A percentile compares a stretch with the other conserved stretches of the same genome.
phyloP scores from a whole-genome alignment of 805 yeast species.

The Metschnikowia kunwiensis region DNA sequence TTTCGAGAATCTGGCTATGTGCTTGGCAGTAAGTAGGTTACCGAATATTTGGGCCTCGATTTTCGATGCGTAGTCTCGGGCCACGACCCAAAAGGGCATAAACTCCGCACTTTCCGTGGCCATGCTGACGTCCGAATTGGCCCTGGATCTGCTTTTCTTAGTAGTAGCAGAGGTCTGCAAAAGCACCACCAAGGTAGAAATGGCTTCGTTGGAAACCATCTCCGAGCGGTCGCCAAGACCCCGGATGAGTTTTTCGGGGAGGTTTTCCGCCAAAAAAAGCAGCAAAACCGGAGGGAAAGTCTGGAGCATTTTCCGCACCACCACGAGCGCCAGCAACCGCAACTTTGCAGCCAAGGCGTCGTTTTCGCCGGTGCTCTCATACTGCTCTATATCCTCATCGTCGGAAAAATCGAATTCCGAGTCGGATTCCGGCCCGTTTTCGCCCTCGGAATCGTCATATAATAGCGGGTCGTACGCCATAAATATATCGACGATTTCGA shows the following conservation, averaged over 20 bases:
- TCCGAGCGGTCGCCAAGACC: constrained; percentile 44
- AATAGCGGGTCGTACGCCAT: constrained; percentile 32
- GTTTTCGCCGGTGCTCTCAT: constrained; percentile 37
- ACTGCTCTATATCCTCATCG: constrained; percentile 43
- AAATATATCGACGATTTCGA: constrained; percentile 23
- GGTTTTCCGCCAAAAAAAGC: constrained; percentile 25
- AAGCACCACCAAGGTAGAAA: constrained; percentile 43
- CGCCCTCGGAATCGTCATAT: constrained; percentile 27
- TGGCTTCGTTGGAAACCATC: constrained; percentile 48
- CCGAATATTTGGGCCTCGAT: constrained; percentile 28
- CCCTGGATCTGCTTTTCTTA: constrained; percentile 2
- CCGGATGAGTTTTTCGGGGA: constrained; percentile 30
- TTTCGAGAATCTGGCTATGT: constrained; percentile 22
- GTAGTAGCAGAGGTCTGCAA: constrained; percentile 26
- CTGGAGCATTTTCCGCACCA: constrained; percentile 39
- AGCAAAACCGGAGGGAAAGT: constrained; percentile 37
- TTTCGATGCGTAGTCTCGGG: constrained; percentile 6
- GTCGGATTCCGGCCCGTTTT: constrained; percentile 27
- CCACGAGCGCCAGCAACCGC: constrained; percentile 48
- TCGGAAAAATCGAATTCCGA: constrained; percentile 22
- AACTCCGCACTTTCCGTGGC: constrained; percentile 17
- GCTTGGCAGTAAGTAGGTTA: constrained; percentile 22
- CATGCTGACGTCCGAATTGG: constrained; percentile 41
- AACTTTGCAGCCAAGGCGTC: constrained; percentile 59
- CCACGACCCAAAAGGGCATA: constrained; percentile 3